Evolutionary conservation across 1,284 basidiomycete genomes (phyloP).

Genomic region (Ustilago cynodontis): DNA sequence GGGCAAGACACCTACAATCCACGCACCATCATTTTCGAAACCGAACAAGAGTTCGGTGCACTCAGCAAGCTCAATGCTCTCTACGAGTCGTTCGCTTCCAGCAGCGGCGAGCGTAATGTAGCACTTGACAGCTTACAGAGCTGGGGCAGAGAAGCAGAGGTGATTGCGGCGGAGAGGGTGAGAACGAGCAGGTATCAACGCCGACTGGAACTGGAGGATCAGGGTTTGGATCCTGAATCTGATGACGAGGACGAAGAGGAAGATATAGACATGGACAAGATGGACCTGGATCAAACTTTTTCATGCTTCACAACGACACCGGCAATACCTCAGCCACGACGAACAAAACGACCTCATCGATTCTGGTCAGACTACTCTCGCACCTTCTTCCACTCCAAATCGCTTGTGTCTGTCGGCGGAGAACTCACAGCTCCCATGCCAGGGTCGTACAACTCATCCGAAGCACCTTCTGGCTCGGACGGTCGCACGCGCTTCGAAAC

Average conservation of each 20-base stretch:
- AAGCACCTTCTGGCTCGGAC: constrained; percentile 6
- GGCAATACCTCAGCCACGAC: constrained; percentile 9
- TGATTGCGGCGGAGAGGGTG: constrained; percentile 26
- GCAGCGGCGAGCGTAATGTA: constrained; percentile 24
- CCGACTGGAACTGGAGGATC: constrained; percentile 46
- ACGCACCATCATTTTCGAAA: constrained; percentile 60
- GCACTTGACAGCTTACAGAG: constrained; percentile 29
- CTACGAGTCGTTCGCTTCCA: constrained; percentile 41
- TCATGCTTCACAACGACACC: background rate
- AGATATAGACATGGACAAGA: constrained; percentile 15
- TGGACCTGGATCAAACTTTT: background rate
- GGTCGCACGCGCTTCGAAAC: constrained; percentile 46
- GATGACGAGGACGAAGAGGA: constrained; percentile 21
- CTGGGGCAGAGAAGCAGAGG: constrained; percentile 30
- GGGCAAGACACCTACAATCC: constrained; percentile 63
- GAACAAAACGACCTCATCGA: constrained; percentile 18
- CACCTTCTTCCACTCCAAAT: constrained; percentile 56
- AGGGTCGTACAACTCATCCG: constrained; percentile 43
- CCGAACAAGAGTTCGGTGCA: constrained; percentile 59
- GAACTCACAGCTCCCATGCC: constrained; percentile 48
- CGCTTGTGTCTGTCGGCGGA: constrained; percentile 56
- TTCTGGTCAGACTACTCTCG: constrained; percentile 66
- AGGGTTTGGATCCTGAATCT: constrained; percentile 41
- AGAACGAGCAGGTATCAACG: constrained; percentile 45
- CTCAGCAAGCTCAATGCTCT: constrained; percentile 52